Base-by-base conservation (phyloP, 306 rosid genomes). In the Crotalaria pallida region DNA sequence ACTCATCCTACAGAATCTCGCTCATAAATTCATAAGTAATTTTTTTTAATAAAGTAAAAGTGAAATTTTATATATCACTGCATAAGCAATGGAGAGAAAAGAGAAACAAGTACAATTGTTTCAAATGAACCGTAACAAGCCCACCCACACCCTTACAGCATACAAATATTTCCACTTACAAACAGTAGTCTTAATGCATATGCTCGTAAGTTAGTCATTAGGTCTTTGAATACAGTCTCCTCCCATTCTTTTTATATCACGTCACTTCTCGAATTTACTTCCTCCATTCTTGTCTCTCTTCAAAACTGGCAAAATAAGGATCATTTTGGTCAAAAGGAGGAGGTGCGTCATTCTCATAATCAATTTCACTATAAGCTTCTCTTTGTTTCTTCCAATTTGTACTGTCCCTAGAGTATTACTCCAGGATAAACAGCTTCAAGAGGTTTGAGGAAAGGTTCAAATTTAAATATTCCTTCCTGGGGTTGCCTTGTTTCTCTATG, bases 261-360 rank as follows among this genome's bases (percentile, higher is more conserved):
- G 85, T 65, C 57, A 82, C 82, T 67, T 72, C 67, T 67, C 84
- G 79, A 62, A 85, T 82, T 74, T 82, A 81, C 44, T 47, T 70
- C 77, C 85, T 85, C 88, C 87, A 84, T 65, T 88, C 84, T 17
- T 48, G 73, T 77, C 88, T 80, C 79, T 84, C 88, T 22, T 82
- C 80, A 10, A 62, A 51, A 56, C 19, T 77, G 86, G 70, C 68
- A 23, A 72, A 65, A 51, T 84, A 52, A 34, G 79, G 72, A 50
- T 84, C 86, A 60, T 65, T 24, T 19, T 62, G 38, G 23, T 57
- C 67, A n/a, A 43, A 71, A 7, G 74, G 69, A 78, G 81, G 64
- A 56, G 55, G 50, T 49, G 23, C 62, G 57, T 69, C 86, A 34
- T 64, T 65, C 51, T 81, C 69, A 17, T 83, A 84, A 59, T 77